Conservation (phyloP, 2,329 filamentous ascomycete genomes). For the Fusarium goolgardi region DNA sequence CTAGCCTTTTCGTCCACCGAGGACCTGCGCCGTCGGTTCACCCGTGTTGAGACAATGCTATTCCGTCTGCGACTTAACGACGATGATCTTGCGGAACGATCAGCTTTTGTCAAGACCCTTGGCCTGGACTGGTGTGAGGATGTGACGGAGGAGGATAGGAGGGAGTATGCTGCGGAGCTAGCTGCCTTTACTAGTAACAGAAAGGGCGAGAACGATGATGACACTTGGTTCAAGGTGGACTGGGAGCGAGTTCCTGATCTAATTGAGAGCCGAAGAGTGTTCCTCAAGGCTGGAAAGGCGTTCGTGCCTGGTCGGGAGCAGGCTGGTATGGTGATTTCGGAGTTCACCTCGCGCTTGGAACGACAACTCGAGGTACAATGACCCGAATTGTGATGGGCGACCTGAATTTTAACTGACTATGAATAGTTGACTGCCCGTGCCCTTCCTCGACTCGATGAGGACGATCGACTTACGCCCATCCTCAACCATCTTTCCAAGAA, state of each 20-base stretch:
- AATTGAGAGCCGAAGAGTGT: constrained; percentile 81
- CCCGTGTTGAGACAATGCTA: constrained; percentile 86
- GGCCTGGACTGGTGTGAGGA: constrained; percentile 92
- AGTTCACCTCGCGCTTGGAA: constrained; percentile 84
- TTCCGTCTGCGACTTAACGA: constrained; percentile 84
- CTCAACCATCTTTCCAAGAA: constrained; percentile 89
- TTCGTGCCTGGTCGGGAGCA: constrained; percentile 92
- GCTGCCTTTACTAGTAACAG: constrained; percentile 59
- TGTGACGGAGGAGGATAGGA: constrained; percentile 81
- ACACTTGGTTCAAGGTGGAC: constrained; percentile 95
- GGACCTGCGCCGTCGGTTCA: constrained; percentile 87
- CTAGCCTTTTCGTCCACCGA: constrained; percentile 93
- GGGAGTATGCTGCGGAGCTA: constrained; percentile 71
- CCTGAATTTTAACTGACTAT: constrained; percentile 16
- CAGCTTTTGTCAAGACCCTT: constrained; percentile 79
- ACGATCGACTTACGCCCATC: constrained; percentile 82
- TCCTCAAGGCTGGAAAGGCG: constrained; percentile 83
- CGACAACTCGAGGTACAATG: constrained; percentile 79
- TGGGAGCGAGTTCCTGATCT: constrained; percentile 94
- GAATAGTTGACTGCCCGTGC: constrained; percentile 85
- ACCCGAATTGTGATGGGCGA: not conserved
- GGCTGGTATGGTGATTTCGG: constrained; percentile 86
- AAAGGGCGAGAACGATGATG: constrained; percentile 71
- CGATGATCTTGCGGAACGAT: constrained; percentile 79
- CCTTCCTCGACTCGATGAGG: constrained; percentile 91